Percentiles rank a stretch among this genome's conserved stretches.
Evolutionary conservation across 2,329 filamentous ascomycete genomes (phyloP).

Genomic region (Cercospora zeae-maydis): DNA sequence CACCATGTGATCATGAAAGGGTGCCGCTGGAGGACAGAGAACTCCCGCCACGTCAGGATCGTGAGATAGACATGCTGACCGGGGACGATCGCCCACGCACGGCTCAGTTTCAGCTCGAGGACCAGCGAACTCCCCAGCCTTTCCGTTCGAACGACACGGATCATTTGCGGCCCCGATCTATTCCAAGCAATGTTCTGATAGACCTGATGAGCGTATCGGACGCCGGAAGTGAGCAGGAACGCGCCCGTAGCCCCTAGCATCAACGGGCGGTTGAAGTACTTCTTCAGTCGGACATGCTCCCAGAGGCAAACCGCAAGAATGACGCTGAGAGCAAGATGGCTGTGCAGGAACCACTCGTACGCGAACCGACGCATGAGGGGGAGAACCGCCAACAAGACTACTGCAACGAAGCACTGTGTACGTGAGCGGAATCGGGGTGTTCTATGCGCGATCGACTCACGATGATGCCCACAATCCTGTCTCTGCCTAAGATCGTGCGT

Average conservation of each 20-base stretch:
- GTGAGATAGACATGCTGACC: not conserved
- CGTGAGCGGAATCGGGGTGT: not conserved
- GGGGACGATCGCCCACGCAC: not conserved
- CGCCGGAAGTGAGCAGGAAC: not conserved
- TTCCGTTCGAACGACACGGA: not conserved
- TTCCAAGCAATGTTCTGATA: not conserved
- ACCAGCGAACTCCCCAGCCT: not conserved
- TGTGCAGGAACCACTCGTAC: constrained; percentile 4
- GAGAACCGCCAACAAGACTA: not conserved
- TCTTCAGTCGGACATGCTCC: constrained; percentile 1
- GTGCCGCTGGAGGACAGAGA: not conserved
- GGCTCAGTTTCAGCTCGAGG: not conserved
- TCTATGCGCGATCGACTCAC: not conserved
- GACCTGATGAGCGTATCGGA: not conserved
- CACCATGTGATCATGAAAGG: not conserved
- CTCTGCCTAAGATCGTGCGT: not conserved
- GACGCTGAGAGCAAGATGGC: not conserved
- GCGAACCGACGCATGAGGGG: not conserved
- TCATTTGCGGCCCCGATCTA: not conserved
- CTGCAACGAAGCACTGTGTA: not conserved
- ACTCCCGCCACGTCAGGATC: constrained; percentile 1
- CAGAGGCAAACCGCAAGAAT: not conserved
- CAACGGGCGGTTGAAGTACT: not conserved
- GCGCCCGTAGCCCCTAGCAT: not conserved
- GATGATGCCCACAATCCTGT: constrained; percentile 1